These are phyloP conservation scores for Fusarium nurragi DNA, from an alignment of 2,329 filamentous ascomycete species.

Conservation along the genomic window DNA sequence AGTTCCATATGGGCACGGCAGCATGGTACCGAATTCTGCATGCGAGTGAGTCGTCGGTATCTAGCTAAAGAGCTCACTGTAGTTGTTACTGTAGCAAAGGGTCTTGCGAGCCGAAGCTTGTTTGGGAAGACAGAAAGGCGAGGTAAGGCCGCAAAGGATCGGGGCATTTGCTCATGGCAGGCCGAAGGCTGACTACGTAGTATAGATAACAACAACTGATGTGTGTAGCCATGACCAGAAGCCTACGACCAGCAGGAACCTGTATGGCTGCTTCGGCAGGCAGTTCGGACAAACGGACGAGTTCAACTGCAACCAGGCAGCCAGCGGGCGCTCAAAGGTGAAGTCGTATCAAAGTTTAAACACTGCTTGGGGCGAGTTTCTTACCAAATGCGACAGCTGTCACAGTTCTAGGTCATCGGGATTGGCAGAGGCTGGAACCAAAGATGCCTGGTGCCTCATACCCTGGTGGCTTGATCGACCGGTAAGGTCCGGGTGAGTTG, in stretches of 20 bases:
- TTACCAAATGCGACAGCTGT: constrained; percentile 31
- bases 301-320: constrained; percentile 14
- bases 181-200: neutral
- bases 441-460: neutral
- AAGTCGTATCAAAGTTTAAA: constrained; percentile 33
- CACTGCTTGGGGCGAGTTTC: constrained; percentile 6
- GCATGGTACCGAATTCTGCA: neutral
- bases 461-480: constrained; percentile 35
- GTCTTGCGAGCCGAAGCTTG: too few relatives aligned
- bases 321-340: constrained; percentile 24
- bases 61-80: too few relatives aligned
- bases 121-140: too few relatives aligned
- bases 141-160: too few relatives aligned
- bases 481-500: constrained; percentile 40
- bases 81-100: too few relatives aligned
- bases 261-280: constrained; percentile 9
- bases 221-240: neutral
- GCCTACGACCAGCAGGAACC: neutral
- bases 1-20: neutral
- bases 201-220: neutral
- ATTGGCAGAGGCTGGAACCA: constrained; percentile 18
- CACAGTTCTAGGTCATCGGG: constrained; percentile 10
- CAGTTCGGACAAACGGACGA: constrained; percentile 18
- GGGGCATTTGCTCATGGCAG: too few relatives aligned
- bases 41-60: too few relatives aligned